Base-by-base conservation (phyloP, 305 asterid genomes). In the Fraxinus floribunda region DNA sequence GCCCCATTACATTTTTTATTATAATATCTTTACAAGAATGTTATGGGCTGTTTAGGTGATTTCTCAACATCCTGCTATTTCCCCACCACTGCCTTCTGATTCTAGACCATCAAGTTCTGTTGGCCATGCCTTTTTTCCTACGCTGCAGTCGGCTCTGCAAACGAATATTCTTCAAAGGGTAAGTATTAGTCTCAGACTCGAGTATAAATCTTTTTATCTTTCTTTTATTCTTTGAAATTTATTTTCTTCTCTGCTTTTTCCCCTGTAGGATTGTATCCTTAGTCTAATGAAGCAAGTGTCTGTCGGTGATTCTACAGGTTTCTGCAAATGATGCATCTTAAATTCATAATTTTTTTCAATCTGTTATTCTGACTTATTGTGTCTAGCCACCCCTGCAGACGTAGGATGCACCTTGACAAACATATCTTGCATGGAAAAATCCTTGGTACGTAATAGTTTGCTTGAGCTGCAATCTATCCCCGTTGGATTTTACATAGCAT, bases 131-230 rank as follows among this genome's bases (percentile, higher is more conserved):
- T 29, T 92, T 81, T 91, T 88, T 84, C 86, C 97, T 77, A 79
- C 80, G 77, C 85, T 95, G 88, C 96, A 88, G 86, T 86, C 89
- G 76, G 82, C 91, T 84, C 86, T 95, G 86, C 92, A 91, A 82
- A 80, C 97, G 82, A 95, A 95, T 85, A 92, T 93, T 90, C 77
- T 83, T 78, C 99, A 95, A 90, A 93, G 99, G 92, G 99, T 95
- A 90, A 81, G 76, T 70, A 1, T 68, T 68, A 15, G 41, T 4
- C 76, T 30, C 41, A 30, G 81, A 44, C 11, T 79, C 72, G 32
- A 84, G 73, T 72, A 49, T 78, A 75, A 22, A 20, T n/a, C 9
- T 62, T 46, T 78, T 75, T 16, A 1, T 7, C 18, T 70, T 20
- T 26, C 70, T 5, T 26, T 62, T 78, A 55, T 83, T 20, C 75